These are phyloP conservation scores for Sporisorium reilianum DNA, from an alignment of 1,284 basidiomycete species.

Conservation along the genomic window DNA sequence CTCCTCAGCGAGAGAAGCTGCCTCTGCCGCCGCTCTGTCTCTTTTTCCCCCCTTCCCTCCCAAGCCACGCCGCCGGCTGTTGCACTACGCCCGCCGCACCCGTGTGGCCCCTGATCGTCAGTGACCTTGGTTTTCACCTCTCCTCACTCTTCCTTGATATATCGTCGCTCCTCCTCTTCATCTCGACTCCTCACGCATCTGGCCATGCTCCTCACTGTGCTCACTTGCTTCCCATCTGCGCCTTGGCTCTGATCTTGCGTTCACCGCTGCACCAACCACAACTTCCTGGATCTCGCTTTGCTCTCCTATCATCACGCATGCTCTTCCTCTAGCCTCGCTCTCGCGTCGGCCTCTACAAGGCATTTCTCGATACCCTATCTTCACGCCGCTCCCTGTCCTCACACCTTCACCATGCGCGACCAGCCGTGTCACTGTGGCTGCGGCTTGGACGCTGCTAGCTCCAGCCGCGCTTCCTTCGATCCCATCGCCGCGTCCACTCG, in stretches of 20 bases:
- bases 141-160: not conserved
- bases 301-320: conserved; percentile 1
- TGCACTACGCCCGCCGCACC: not conserved
- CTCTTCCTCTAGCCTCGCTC: conserved; percentile 3
- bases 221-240: not conserved
- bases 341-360: not conserved
- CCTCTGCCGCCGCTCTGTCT: not conserved
- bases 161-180: not conserved
- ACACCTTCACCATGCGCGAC: conserved; percentile 17
- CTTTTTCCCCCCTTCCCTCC: not conserved
- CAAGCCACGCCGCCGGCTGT: conserved; percentile 1
- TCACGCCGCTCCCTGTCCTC: not conserved
- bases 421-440: conserved; percentile 29
- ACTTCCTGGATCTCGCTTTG: not conserved
- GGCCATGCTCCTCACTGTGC: not conserved
- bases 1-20: not conserved
- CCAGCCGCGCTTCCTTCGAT: conserved; percentile 10
- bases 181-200: not conserved
- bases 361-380: not conserved
- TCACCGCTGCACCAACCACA: not conserved
- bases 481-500: not conserved
- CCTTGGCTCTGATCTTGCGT: not conserved
- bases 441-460: conserved; percentile 31
- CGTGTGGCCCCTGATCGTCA: conserved; percentile 4
- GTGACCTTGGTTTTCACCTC: not conserved